Conservation (phyloP, 225 moss, liverwort and hornwort species). For the Anthoceros angustus region DNA sequence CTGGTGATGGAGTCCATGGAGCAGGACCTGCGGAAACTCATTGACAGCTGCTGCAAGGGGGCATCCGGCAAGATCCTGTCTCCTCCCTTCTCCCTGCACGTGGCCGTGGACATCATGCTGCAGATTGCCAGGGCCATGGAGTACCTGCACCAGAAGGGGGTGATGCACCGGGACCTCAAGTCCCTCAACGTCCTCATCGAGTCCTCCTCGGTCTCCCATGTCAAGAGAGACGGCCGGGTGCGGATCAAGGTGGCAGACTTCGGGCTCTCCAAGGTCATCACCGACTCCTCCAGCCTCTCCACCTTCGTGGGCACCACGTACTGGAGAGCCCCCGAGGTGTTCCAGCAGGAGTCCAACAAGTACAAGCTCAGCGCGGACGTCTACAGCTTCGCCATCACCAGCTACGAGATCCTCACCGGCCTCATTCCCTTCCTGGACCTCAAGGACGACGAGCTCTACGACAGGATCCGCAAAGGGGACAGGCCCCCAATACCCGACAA, state of each 20-base stretch:
- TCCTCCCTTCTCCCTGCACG: background rate
- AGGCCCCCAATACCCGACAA: constrained; percentile 5
- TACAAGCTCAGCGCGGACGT: constrained; percentile 13
- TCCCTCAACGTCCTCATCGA: constrained; percentile 10
- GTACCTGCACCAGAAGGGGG: constrained; percentile 8
- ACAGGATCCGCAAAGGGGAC: background rate
- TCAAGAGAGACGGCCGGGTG: background rate
- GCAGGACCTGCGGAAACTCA: constrained; percentile 6
- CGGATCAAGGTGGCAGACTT: constrained; percentile 13
- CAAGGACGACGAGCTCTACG: background rate
- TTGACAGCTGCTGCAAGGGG: too few relatives aligned
- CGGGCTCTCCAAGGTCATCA: constrained; percentile 11
- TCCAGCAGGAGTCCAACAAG: background rate
- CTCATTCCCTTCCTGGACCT: background rate
- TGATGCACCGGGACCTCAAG: constrained; percentile 16
- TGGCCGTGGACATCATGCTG: constrained; percentile 15
- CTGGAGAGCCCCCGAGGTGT: constrained; percentile 17
- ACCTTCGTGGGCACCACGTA: constrained; percentile 1
- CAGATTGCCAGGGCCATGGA: constrained; percentile 12
- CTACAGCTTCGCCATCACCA: constrained; percentile 13
- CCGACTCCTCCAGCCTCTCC: background rate
- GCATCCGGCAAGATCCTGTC: background rate
- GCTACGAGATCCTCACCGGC: constrained; percentile 11
- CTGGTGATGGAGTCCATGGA: constrained; percentile 18
- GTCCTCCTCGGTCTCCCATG: background rate